Conservation (phyloP, 805 yeast species). For the Isabelozyma pseudorhagii region DNA sequence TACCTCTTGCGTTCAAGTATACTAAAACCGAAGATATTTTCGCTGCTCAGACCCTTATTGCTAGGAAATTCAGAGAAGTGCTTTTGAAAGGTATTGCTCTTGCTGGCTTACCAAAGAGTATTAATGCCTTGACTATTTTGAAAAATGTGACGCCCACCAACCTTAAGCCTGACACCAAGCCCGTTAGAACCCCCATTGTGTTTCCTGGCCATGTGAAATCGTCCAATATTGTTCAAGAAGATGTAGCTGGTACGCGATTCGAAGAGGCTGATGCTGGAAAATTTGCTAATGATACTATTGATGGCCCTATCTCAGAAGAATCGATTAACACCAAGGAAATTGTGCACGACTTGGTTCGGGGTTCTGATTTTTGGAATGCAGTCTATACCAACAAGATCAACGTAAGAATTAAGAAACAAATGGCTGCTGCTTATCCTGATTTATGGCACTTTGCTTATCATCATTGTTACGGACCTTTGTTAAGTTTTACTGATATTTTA, state of each 20-base stretch:
- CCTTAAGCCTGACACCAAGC: slow-evolving; percentile 18
- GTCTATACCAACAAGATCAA: slow-evolving; percentile 73
- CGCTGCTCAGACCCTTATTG: slow-evolving; percentile 29
- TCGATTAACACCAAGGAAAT: slow-evolving; percentile 27
- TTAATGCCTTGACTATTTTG: slow-evolving; percentile 69
- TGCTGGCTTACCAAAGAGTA: slow-evolving; percentile 80
- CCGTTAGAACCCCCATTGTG: slow-evolving; percentile 27
- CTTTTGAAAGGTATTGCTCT: slow-evolving; percentile 75
- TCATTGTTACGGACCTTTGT: slow-evolving; percentile 74
- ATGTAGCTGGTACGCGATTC: slow-evolving; percentile 34
- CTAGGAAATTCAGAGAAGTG: slow-evolving; percentile 70
- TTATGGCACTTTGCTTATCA: slow-evolving; percentile 69
- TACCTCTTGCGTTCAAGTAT: slow-evolving; percentile 36
- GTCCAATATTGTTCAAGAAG: slow-evolving; percentile 37
- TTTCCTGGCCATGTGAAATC: slow-evolving; percentile 33
- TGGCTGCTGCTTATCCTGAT: slow-evolving; percentile 79
- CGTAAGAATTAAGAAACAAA: slow-evolving; percentile 60
- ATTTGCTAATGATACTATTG: slow-evolving; percentile 31
- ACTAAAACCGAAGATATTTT: slow-evolving; percentile 31
- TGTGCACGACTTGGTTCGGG: slow-evolving; percentile 40
- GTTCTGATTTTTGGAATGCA: slow-evolving; percentile 65
- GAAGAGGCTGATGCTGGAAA: slow-evolving; percentile 15
- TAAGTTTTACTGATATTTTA: slow-evolving; percentile 65
- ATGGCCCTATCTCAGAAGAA: slow-evolving; percentile 35
- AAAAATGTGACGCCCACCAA: slow-evolving; percentile 61